Evolutionary conservation across 2,329 filamentous ascomycete genomes (phyloP).

Genomic region (Neonectria coccinea): DNA sequence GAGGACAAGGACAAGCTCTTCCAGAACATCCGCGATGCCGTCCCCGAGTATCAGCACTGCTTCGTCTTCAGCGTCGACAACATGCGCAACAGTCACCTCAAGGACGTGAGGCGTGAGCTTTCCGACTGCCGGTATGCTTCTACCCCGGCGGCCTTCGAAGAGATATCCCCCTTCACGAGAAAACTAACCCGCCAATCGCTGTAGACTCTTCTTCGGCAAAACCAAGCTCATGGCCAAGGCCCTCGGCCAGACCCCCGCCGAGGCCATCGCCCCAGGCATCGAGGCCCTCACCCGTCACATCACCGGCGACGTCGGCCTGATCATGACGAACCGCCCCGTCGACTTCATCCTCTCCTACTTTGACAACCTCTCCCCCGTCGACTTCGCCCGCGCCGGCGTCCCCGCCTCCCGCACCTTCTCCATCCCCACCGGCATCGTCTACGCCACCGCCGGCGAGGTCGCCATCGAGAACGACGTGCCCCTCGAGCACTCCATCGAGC

Average conservation of each 20-base stretch:
- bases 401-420: conserved; percentile 79
- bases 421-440: conserved; percentile 85
- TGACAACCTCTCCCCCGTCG: conserved; percentile 75
- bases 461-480: conserved; percentile 85
- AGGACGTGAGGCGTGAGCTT: conserved; percentile 88
- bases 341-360: conserved; percentile 79
- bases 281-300: conserved; percentile 77
- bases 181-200: conserved; percentile 21
- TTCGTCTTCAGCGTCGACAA: conserved; percentile 96
- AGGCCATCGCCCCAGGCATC: conserved; percentile 84
- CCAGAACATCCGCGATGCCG: conserved; percentile 85
- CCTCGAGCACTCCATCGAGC: conserved; percentile 89
- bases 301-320: conserved; percentile 84
- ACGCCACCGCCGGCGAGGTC: conserved; percentile 83
- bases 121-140: conserved; percentile 79
- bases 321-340: conserved; percentile 86
- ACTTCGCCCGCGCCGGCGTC: conserved; percentile 91
- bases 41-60: conserved; percentile 88
- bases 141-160: background rate
- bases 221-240: conserved; percentile 99
- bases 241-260: conserved; percentile 81
- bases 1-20: conserved; percentile 93
- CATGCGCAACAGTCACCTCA: conserved; percentile 97
- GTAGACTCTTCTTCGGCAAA: conserved; percentile 96
- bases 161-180: background rate